These are phyloP conservation scores for Barnettozyma vustinii DNA, from an alignment of 805 yeast genomes.

Conservation along the genomic window DNA sequence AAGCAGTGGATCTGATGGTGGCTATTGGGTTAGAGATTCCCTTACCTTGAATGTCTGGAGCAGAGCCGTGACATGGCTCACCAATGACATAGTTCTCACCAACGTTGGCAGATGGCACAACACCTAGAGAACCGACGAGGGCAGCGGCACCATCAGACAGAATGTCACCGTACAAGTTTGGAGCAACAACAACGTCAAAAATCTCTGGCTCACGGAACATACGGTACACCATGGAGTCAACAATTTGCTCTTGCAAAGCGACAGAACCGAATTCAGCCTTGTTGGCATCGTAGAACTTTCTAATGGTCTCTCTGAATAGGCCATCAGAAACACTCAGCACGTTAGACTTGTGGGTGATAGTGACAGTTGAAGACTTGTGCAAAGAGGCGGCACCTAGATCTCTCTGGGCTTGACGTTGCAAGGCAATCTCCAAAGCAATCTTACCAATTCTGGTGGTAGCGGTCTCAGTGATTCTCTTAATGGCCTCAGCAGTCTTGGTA, in stretches of 20 bases:
- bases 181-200: conserved; percentile 97
- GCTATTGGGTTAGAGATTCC: conserved; percentile 96
- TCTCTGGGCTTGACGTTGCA: conserved; percentile 81
- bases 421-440: conserved; percentile 88
- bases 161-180: conserved; percentile 96
- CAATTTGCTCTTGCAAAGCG: conserved; percentile 88
- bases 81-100: conserved; percentile 96
- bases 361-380: conserved; percentile 56
- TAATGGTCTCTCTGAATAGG: conserved; percentile 81
- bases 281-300: conserved; percentile 43
- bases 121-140: conserved; percentile 93
- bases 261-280: conserved; percentile 53
- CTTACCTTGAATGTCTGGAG: conserved; percentile 96
- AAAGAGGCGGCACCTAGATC: conserved; percentile 52
- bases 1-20: conserved; percentile 94
- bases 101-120: conserved; percentile 96
- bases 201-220: conserved; percentile 98
- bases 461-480: conserved; percentile 86
- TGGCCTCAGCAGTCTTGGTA: conserved; percentile 91
- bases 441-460: conserved; percentile 85
- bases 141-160: conserved; percentile 98
- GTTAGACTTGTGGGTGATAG: conserved; percentile 95
- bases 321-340: conserved; percentile 93
- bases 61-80: conserved; percentile 99
- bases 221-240: conserved; percentile 98